Conservation (phyloP, 805 yeast genomes). For the Candida khao-thaluensis region DNA sequence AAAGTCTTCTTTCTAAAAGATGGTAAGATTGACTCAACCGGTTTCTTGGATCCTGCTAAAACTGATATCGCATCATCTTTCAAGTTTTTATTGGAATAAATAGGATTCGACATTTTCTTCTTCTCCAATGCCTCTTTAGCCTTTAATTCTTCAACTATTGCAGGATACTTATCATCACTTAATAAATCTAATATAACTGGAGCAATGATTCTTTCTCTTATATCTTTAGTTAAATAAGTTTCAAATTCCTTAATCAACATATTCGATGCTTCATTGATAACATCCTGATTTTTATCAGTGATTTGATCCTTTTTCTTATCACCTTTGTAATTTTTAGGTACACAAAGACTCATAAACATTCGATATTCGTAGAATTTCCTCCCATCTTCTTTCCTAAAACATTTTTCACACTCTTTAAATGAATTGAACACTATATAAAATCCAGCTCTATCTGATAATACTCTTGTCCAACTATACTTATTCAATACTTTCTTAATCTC, state of each 20-base stretch:
- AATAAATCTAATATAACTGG: slow-evolving; percentile 64
- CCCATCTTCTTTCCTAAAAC: slow-evolving; percentile 63
- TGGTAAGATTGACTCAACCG: slow-evolving; percentile 24
- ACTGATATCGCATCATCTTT: slow-evolving; percentile 28
- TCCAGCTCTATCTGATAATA: slow-evolving; percentile 63
- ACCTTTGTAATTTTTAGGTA: slow-evolving; percentile 43
- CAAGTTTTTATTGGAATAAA: slow-evolving; percentile 16
- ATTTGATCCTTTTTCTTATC: slow-evolving; percentile 1
- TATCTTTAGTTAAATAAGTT: slow-evolving; percentile 62
- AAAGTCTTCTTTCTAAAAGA: slow-evolving; percentile 33
- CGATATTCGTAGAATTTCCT: slow-evolving; percentile 45
- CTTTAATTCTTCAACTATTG: slow-evolving; percentile 35
- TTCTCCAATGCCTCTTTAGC: slow-evolving; percentile 23
- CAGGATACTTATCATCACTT: slow-evolving; percentile 59
- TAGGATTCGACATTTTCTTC: slow-evolving; percentile 17
- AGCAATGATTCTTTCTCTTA: slow-evolving; percentile 69
- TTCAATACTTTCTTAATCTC: slow-evolving; percentile 61
- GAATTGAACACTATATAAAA: slow-evolving; percentile 70
- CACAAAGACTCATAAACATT: slow-evolving; percentile 57
- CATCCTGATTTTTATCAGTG: slow-evolving; percentile 21
- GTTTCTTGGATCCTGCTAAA: slow-evolving; percentile 21
- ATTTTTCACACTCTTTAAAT: slow-evolving; percentile 54
- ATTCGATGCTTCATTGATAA: slow-evolving; percentile 58
- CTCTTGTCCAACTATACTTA: slow-evolving; percentile 64
- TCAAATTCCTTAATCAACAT: slow-evolving; percentile 63